These are phyloP conservation scores for Periglandula ipomoeae DNA, from an alignment of 2,329 filamentous ascomycete genomes.

Conservation along the genomic window DNA sequence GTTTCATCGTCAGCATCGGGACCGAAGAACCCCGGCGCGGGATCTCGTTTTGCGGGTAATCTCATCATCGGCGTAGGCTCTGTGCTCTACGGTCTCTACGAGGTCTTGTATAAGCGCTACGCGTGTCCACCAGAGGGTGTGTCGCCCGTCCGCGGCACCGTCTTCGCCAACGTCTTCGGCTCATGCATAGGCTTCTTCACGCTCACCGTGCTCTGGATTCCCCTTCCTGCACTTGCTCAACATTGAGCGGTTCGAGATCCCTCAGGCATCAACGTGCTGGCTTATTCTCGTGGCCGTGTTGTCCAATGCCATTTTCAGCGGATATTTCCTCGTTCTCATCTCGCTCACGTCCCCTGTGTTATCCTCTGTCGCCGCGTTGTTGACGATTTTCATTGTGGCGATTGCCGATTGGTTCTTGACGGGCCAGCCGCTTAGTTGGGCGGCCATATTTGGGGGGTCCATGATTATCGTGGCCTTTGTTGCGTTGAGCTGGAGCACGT, in stretches of 20 bases:
- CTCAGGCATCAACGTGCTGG: conserved; percentile 66
- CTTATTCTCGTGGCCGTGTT: conserved; percentile 73
- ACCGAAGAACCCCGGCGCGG: conserved; percentile 26
- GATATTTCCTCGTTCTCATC: conserved; percentile 87
- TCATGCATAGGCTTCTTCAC: conserved; percentile 83
- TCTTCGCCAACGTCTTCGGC: conserved; percentile 91
- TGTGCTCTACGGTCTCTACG: conserved; percentile 91
- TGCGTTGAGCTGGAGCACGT: conserved; percentile 86
- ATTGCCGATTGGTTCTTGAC: conserved; percentile 83
- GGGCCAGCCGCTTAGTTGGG: conserved; percentile 62
- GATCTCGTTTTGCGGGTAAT: conserved; percentile 72
- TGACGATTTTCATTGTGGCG: conserved; percentile 96
- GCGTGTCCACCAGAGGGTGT: conserved; percentile 90
- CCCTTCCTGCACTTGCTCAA: conserved; percentile 73
- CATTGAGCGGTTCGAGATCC: conserved; percentile 75
- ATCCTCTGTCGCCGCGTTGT: conserved; percentile 80
- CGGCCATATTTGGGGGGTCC: conserved; percentile 71
- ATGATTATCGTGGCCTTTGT: conserved; percentile 83
- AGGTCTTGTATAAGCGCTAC: conserved; percentile 89
- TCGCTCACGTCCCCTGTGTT: conserved; percentile 87
- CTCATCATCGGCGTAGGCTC: conserved; percentile 85
- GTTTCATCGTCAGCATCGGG: conserved; percentile 18
- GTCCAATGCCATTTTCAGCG: conserved; percentile 86
- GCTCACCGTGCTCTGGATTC: conserved; percentile 80
- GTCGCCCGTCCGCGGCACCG: conserved; percentile 76